A percentile compares a stretch with the other conserved stretches of the same genome.
phyloP scores from a whole-genome alignment of 345 rosid species.

The Laguncularia racemosa region DNA sequence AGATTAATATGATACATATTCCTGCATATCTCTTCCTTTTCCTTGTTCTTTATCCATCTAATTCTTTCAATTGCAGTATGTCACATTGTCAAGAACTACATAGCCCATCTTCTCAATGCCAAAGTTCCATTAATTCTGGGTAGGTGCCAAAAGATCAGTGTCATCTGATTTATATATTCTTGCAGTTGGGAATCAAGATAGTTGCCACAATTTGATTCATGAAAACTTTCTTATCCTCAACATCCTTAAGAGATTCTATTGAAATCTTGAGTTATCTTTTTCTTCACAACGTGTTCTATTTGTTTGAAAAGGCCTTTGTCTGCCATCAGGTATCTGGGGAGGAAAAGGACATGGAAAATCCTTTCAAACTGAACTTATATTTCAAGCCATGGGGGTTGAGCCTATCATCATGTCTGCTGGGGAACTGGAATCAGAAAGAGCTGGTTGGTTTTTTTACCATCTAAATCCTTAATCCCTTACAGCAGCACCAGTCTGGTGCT shows the following conservation, averaged over 20 bases:
- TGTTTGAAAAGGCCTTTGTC: neutral
- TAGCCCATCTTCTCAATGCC: slow-evolving; percentile 54
- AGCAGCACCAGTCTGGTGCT: too few relatives aligned
- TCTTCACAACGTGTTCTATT: neutral
- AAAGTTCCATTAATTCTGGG: slow-evolving; percentile 90
- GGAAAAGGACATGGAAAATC: slow-evolving; percentile 99
- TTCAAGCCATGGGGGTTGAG: slow-evolving; percentile 85
- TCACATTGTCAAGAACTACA: slow-evolving; percentile 89
- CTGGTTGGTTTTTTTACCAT: slow-evolving; percentile 41
- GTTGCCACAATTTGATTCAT: neutral
- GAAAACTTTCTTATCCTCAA: neutral
- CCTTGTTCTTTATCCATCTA: neutral
- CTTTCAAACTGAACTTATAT: slow-evolving; percentile 90
- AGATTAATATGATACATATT: neutral
- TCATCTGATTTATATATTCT: neutral
- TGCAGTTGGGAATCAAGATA: too few relatives aligned
- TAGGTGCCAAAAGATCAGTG: slow-evolving; percentile 16
- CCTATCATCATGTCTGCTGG: slow-evolving; percentile 96
- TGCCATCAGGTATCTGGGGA: slow-evolving; percentile 76
- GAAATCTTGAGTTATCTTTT: neutral
- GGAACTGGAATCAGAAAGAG: slow-evolving; percentile 90
- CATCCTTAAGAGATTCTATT: neutral
- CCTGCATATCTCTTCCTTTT: slow-evolving; percentile 4
- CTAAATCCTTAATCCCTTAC: neutral
- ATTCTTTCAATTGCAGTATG: slow-evolving; percentile 40